Percentiles rank a stretch among this genome's conserved stretches.
Conservation (phyloP, 768 basidiomycete species). For the Crassisporium funariophilum region DNA sequence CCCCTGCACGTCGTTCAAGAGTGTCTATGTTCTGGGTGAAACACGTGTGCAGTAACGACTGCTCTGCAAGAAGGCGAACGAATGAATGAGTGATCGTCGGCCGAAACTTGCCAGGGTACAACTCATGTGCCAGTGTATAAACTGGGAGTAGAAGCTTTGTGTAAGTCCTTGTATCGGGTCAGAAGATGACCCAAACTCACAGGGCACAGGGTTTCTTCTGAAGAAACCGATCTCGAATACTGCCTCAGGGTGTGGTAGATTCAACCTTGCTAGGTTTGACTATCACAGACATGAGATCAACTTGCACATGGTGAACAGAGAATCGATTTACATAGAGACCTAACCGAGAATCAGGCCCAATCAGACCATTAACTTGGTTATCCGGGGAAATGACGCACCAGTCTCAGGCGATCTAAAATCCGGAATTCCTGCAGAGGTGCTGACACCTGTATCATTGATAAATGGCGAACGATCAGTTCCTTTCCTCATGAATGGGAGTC, state of each 20-base stretch:
- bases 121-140: constrained; percentile 89
- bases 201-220: constrained; percentile 75
- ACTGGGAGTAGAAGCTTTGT: constrained; percentile 42
- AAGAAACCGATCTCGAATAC: constrained; percentile 94
- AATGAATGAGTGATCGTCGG: constrained; percentile 93
- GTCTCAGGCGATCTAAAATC: constrained; percentile 89
- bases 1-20: constrained; percentile 81
- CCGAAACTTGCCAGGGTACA: constrained; percentile 88
- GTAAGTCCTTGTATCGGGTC: background rate
- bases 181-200: constrained; percentile 48
- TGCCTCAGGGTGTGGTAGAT: constrained; percentile 91
- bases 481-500: background rate
- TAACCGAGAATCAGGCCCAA: constrained; percentile 19
- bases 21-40: constrained; percentile 96
- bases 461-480: background rate
- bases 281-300: constrained; percentile 26
- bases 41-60: constrained; percentile 69
- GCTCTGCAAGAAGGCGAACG: constrained; percentile 75
- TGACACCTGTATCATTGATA: constrained; percentile 52
- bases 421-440: constrained; percentile 82
- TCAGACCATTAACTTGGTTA: background rate
- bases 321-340: constrained; percentile 52
- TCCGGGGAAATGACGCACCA: constrained; percentile 45
- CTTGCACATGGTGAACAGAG: background rate
- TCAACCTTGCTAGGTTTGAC: constrained; percentile 77